Percentiles rank a stretch among this genome's conserved stretches.
These are phyloP conservation scores for Plectosphaerella cucumerina DNA, from an alignment of 2,329 filamentous ascomycete species.

Conservation along the genomic window DNA sequence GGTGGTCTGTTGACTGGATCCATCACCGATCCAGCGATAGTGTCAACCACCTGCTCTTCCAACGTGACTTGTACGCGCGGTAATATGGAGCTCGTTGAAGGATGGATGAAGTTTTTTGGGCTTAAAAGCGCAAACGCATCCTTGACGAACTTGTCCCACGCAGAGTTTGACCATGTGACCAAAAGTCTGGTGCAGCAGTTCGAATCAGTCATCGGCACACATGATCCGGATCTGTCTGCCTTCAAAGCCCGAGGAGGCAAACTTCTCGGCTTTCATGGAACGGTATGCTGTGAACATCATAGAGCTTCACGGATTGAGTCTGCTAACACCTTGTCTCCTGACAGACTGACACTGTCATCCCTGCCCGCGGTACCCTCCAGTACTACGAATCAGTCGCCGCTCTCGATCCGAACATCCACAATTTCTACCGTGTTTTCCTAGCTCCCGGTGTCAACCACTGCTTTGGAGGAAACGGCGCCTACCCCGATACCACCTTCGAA, in stretches of 20 bases:
- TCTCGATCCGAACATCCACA: slow-evolving; percentile 13
- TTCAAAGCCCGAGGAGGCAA: slow-evolving; percentile 32
- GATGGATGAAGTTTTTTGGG: slow-evolving; percentile 2
- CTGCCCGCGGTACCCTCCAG: slow-evolving; percentile 11
- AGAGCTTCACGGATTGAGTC: not conserved
- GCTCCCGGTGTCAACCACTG: slow-evolving; percentile 29
- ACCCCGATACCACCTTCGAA: slow-evolving; percentile 18
- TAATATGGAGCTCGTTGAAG: not conserved
- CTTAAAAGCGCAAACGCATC: not conserved
- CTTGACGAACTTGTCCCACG: not conserved
- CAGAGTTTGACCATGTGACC: not conserved
- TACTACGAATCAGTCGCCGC: slow-evolving; percentile 21
- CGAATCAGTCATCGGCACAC: slow-evolving; percentile 19
- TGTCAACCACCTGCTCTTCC: not conserved
- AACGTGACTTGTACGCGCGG: not conserved
- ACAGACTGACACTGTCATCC: slow-evolving; percentile 15
- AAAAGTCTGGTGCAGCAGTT: slow-evolving; percentile 2
- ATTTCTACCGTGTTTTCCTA: slow-evolving; percentile 27
- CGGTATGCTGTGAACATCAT: not conserved
- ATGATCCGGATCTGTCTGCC: slow-evolving; percentile 20
- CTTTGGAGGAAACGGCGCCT: slow-evolving; percentile 18
- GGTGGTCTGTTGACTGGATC: not conserved
- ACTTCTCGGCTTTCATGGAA: slow-evolving; percentile 23
- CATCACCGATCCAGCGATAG: not conserved
- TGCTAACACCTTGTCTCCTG: not conserved